A percentile compares a stretch with the other conserved stretches of the same genome.
Evolutionary conservation across 306 rosid species (phyloP).

Genomic region (Cicer pinnatifidum): DNA sequence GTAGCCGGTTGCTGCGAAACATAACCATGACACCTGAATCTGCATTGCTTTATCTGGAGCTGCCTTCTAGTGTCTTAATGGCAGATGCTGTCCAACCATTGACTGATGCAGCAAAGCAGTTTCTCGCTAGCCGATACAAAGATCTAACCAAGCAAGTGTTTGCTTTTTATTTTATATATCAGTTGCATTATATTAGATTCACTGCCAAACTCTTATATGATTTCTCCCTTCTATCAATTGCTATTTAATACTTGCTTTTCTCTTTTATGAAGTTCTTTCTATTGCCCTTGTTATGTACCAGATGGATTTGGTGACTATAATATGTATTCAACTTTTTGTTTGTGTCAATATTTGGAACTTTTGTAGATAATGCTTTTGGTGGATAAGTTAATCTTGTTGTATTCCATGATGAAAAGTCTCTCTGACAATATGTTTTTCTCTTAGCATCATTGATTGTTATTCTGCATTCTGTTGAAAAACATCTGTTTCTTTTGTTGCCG

Average conservation of each 20-base stretch:
- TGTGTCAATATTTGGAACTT: slow-evolving; percentile 3
- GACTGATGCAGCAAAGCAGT: slow-evolving; percentile 95
- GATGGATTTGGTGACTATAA: not conserved
- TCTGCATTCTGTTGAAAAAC: slow-evolving; percentile 23
- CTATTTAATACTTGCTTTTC: slow-evolving; percentile 1
- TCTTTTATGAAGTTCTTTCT: slow-evolving; percentile 5
- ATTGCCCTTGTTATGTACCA: slow-evolving; percentile 26
- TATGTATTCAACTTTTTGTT: not conserved
- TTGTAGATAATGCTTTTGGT: not conserved
- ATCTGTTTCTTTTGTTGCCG: slow-evolving; percentile 17
- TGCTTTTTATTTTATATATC: slow-evolving; percentile 14
- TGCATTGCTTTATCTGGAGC: slow-evolving; percentile 92
- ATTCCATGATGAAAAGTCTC: not conserved
- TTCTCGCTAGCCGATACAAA: slow-evolving; percentile 84
- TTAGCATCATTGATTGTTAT: not conserved
- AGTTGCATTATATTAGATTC: not conserved
- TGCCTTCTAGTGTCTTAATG: slow-evolving; percentile 91
- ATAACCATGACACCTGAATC: slow-evolving; percentile 89
- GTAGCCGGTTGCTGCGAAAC: slow-evolving; percentile 75
- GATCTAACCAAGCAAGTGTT: slow-evolving; percentile 79
- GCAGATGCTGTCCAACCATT: slow-evolving; percentile 96
- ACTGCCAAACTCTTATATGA: not conserved
- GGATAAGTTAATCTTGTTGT: not conserved
- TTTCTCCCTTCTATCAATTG: slow-evolving; percentile 9
- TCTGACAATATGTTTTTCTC: not conserved